phyloP scores from a whole-genome alignment of 495 filamentous ascomycete species.

The Lichina pygmaea region DNA sequence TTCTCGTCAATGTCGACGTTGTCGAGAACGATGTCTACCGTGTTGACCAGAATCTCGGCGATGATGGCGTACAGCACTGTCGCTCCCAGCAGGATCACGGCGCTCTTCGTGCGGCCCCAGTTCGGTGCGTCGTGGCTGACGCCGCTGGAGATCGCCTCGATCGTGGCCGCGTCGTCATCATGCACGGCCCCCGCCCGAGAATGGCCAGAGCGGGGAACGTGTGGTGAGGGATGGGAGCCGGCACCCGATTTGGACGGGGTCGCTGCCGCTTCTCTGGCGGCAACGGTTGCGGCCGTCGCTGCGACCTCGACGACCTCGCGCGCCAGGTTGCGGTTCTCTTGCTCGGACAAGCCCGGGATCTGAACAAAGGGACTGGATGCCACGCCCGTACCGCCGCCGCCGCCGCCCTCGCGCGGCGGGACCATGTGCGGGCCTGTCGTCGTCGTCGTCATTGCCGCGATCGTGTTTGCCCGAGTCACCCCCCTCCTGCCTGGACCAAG shows the following conservation, averaged over 20 bases:
- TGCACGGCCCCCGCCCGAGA: constrained; percentile 9
- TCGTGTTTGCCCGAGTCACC: constrained; percentile 15
- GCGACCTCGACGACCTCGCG: constrained; percentile 77
- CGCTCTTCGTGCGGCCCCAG: constrained; percentile 78
- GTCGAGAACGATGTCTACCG: constrained; percentile 78
- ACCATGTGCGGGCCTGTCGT: constrained; percentile 32
- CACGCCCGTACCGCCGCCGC: constrained; percentile 13
- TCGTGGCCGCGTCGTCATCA: constrained; percentile 15
- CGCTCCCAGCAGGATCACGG: constrained; percentile 66
- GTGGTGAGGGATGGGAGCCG: constrained; percentile 10
- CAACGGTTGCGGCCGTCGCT: constrained; percentile 70
- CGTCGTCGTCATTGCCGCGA: constrained; percentile 16
- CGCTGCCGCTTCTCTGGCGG: constrained; percentile 48
- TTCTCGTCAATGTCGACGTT: constrained; percentile 88
- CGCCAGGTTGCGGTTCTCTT: constrained; percentile 54
- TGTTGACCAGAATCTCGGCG: constrained; percentile 89
- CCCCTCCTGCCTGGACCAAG: constrained; percentile 14
- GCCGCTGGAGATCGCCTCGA: constrained; percentile 13
- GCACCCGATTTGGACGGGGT: constrained; percentile 20
- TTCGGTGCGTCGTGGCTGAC: constrained; percentile 96
- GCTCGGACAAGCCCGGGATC: constrained; percentile 42
- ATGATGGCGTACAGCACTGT: constrained; percentile 87
- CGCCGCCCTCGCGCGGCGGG: constrained; percentile 32
- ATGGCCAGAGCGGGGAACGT: background rate
- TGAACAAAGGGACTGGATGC: constrained; percentile 10